A percentile compares a stretch with the other conserved stretches of the same genome.
These are phyloP conservation scores for Candida chilensis DNA, from an alignment of 805 yeast genomes.

Conservation along the genomic window DNA sequence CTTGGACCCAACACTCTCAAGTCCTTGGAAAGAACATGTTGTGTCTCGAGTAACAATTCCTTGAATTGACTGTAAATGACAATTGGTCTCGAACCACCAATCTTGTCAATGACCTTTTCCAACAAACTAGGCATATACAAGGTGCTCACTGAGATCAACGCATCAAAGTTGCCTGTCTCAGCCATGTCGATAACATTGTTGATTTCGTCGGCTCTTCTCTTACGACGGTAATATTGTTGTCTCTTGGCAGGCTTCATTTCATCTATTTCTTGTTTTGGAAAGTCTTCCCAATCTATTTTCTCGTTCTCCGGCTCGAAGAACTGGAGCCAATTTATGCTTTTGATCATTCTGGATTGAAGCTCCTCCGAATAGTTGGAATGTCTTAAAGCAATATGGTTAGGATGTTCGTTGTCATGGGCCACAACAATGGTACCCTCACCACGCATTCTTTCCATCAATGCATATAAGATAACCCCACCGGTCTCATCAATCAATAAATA, in stretches of 20 bases:
- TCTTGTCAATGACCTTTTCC: slow-evolving; percentile 47
- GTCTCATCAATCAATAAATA: slow-evolving; percentile 88
- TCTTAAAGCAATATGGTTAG: slow-evolving; percentile 65
- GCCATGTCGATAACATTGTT: slow-evolving; percentile 42
- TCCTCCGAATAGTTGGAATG: slow-evolving; percentile 57
- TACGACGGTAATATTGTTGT: slow-evolving; percentile 59
- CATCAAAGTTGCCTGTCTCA: slow-evolving; percentile 56
- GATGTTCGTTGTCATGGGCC: slow-evolving; percentile 89
- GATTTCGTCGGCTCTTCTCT: slow-evolving; percentile 44
- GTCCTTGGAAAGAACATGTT: slow-evolving; percentile 58
- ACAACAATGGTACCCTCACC: slow-evolving; percentile 64
- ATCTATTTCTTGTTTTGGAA: slow-evolving; percentile 41
- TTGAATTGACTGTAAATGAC: slow-evolving; percentile 77
- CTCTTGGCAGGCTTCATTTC: slow-evolving; percentile 51
- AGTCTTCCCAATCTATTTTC: slow-evolving; percentile 33
- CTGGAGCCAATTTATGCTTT: slow-evolving; percentile 70
- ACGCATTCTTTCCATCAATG: slow-evolving; percentile 85
- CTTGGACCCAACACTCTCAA: slow-evolving; percentile 74
- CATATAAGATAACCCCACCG: slow-evolving; percentile 83
- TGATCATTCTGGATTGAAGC: slow-evolving; percentile 43
- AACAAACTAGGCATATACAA: slow-evolving; percentile 60
- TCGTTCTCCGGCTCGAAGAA: slow-evolving; percentile 69
- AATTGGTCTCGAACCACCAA: slow-evolving; percentile 83
- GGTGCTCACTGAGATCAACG: slow-evolving; percentile 63
- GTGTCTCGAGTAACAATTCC: slow-evolving; percentile 69